phyloP scores from a whole-genome alignment of 2,329 filamentous ascomycete genomes.

The Xylariaceae sp. region DNA sequence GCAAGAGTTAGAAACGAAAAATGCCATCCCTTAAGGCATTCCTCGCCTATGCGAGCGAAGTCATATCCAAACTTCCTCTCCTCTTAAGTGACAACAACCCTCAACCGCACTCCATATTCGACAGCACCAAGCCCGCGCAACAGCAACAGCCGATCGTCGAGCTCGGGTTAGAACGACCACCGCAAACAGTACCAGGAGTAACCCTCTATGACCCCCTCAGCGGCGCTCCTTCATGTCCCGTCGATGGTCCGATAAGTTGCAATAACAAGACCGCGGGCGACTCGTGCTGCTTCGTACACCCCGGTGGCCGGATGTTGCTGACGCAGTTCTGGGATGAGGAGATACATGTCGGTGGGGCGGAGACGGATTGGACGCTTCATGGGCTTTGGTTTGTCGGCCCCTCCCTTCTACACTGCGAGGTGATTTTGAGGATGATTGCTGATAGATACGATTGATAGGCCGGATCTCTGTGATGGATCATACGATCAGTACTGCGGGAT shows the following conservation, averaged over 20 bases:
- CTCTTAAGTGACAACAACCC: slow-evolving; percentile 22
- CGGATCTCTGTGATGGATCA: slow-evolving; percentile 42
- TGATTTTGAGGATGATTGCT: too few species aligned
- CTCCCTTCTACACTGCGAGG: neutral
- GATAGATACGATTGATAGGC: slow-evolving; percentile 29
- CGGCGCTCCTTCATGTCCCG: slow-evolving; percentile 37
- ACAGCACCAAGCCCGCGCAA: too few species aligned
- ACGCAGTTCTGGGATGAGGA: slow-evolving; percentile 44
- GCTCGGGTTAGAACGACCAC: slow-evolving; percentile 9
- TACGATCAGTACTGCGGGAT: slow-evolving; percentile 42
- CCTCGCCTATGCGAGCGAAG: slow-evolving; percentile 32
- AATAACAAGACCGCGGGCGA: slow-evolving; percentile 35
- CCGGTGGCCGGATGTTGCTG: slow-evolving; percentile 39
- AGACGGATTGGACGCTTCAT: slow-evolving; percentile 43
- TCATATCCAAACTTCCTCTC: slow-evolving; percentile 34
- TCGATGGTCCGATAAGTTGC: slow-evolving; percentile 41
- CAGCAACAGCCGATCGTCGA: slow-evolving; percentile 15
- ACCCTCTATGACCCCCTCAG: slow-evolving; percentile 35
- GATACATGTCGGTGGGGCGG: slow-evolving; percentile 36
- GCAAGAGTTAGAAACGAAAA: neutral
- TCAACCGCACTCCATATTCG: too few species aligned
- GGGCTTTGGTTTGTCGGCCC: slow-evolving; percentile 38
- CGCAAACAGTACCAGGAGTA: slow-evolving; percentile 10
- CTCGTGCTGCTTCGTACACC: slow-evolving; percentile 41
- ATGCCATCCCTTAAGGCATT: slow-evolving; percentile 30